These are phyloP conservation scores for Acaromyces ingoldii DNA, from an alignment of 1,284 basidiomycete species.

Conservation along the genomic window DNA sequence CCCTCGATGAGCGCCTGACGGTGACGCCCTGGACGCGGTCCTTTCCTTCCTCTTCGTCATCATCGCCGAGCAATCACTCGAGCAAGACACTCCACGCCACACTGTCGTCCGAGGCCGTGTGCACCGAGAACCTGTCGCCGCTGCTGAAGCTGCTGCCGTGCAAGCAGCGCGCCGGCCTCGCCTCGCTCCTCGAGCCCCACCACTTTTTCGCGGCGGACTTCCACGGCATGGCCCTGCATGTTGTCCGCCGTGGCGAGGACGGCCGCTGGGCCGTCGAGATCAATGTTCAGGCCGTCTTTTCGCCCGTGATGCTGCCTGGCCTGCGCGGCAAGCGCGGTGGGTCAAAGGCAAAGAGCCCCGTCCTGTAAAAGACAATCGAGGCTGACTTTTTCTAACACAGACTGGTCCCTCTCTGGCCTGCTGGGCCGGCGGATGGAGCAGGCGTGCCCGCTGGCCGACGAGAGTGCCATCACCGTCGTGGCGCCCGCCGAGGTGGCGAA, in stretches of 20 bases:
- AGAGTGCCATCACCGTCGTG: conserved; percentile 19
- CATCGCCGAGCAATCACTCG: not conserved
- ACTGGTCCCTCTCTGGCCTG: conserved; percentile 31
- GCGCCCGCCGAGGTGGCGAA: conserved; percentile 9
- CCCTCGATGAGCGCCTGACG: conserved; percentile 34
- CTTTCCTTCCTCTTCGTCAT: conserved; percentile 11
- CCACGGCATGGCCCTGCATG: conserved; percentile 75
- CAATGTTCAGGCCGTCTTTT: conserved; percentile 74
- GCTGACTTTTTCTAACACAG: conserved; percentile 1
- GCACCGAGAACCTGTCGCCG: conserved; percentile 94
- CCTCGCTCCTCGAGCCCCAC: conserved; percentile 77
- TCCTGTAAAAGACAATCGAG: conserved; percentile 1
- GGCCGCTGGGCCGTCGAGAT: conserved; percentile 64
- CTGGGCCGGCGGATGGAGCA: conserved; percentile 18
- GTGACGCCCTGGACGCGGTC: conserved; percentile 17
- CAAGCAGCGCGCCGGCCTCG: conserved; percentile 78
- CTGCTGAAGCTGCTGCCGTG: conserved; percentile 92
- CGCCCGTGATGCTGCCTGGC: conserved; percentile 56
- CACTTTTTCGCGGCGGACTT: conserved; percentile 78
- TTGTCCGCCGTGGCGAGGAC: conserved; percentile 19
- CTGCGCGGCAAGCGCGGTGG: no score
- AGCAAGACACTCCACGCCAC: conserved; percentile 21
- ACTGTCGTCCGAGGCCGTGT: conserved; percentile 52
- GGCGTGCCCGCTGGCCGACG: conserved; percentile 27
- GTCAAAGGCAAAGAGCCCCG: no score